Base-by-base conservation (phyloP, 441 rosid genomes). In the Eutrema salsugineum region DNA sequence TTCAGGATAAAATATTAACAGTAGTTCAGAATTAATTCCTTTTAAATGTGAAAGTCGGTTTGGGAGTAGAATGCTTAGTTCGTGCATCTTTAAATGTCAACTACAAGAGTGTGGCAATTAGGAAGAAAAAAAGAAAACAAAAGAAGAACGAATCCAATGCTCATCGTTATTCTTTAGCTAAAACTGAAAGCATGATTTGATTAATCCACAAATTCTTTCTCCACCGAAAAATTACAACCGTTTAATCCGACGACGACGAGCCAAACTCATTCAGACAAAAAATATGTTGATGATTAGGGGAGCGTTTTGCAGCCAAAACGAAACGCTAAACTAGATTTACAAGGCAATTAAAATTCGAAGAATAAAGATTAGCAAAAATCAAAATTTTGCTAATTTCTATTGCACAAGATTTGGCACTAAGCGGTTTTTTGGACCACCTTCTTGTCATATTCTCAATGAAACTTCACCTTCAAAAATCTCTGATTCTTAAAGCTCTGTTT, bases 11-110 rank as follows among this genome's bases (percentile, higher is more conserved):
- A 20, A 40, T 50, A 72, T 35, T 40, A 62, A 50, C 48, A 33
- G 17, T 35, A 8, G 14, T 54, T 56, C 71, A 65, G 61, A 48
- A 50, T 3, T 66, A 47, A 28, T 42, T 19, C 30, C 30, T 44
- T 75, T 68, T 53, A 2, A 69, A 66, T 63, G 66, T 68, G 5
- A 30, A 75, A 68, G 66, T 75, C 70, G 66, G 79, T 68, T 62
- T 46, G 36, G 39, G 59, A 43, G 2, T 55, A 15, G 12, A 55
- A 24, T 68, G 70, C 15, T 69, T 39, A 61, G 70, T 63, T 69
- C 75, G 20, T 69, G 79, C 66, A 69, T 46, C 70, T 62, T 75
- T 46, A 35, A 38, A 54, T 69, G 70, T 68, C 74, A 75, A 47
- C 71, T 47, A 75, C 63, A 75, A 67, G 49, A 42, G 40, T 57